Base-by-base conservation (phyloP, 352 stramenopile species). In the Phytophthora pisi region DNA sequence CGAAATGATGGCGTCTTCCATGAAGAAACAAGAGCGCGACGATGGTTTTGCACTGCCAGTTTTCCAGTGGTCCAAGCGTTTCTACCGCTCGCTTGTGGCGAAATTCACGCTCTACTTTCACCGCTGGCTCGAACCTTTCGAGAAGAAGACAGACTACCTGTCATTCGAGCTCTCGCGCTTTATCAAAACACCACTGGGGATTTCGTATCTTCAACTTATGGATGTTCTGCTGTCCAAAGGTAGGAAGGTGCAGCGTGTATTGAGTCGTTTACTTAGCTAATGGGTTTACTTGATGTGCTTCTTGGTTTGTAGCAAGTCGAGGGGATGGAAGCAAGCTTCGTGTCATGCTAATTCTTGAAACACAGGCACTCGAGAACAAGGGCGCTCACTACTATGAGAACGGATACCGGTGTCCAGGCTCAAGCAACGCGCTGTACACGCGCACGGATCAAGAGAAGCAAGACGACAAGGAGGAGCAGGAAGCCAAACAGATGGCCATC, bases 61-160 rank as follows among this genome's bases (percentile, higher is more conserved):
- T 43, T 93, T 88, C 63, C 85, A 92, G 61, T 95, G 87, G 87
- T 86, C 85, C 2, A 88, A 88, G 60, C 74, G 85, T 7, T 92
- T 95, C 53, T 93, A 91, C 60, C 79, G 87, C n/a, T 92, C 85
- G 30, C 77, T 95, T 42, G 79, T 95, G 23, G 85, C 87, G 57
- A 95, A 95, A 66, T 93, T 89, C 64, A 84, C 87, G 63, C 71
- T 95, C 7, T 95, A 93, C 66, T 93, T 93, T 56, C 79, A 93
- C 55, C 74, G 72, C 4, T 95, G 87, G 87, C 75, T 95, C 9
- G 78, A 88, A 13, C 74, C 83, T 13, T 82, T 92, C 34, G 85
- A 93, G 61, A 84, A 78, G 13, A 84, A 84, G 36, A 72, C 84
- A 8, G 75, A 88, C 28, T 82, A 88, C 23, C 68, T 91, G 36